These are phyloP conservation scores for Meyerozyma sp. DNA, from an alignment of 1,139 yeast species.

Conservation along the genomic window DNA sequence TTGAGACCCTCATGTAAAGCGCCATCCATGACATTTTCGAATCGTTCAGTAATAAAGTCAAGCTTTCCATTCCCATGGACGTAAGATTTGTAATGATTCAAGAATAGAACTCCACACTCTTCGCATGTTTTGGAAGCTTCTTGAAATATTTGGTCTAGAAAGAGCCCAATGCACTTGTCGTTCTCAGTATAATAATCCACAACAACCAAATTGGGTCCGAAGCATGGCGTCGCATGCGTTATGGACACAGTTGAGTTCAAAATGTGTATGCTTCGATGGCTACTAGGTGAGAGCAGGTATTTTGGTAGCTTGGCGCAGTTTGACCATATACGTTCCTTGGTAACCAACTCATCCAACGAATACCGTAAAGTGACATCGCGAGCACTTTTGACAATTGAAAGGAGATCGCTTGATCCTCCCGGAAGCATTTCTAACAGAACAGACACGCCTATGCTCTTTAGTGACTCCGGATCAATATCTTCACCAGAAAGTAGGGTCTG, in stretches of 20 bases:
- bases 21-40: conserved; percentile 49
- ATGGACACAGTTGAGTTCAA: conserved; percentile 79
- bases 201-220: conserved; percentile 79
- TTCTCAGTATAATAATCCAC: conserved; percentile 89
- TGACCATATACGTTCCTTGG: conserved; percentile 36
- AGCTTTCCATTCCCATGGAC: conserved; percentile 86
- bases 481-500: conserved; percentile 6
- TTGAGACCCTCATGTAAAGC: conserved; percentile 45
- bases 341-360: conserved; percentile 24
- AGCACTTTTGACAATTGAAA: conserved; percentile 35
- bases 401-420: conserved; percentile 29
- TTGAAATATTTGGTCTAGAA: conserved; percentile 74
- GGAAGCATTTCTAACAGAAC: conserved; percentile 18
- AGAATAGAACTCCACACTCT: conserved; percentile 70
- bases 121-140: conserved; percentile 64
- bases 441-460: conserved; percentile 20
- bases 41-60: conserved; percentile 66
- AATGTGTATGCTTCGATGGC: conserved; percentile 73
- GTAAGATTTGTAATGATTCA: conserved; percentile 80
- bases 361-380: conserved; percentile 25
- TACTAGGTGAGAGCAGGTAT: conserved; percentile 42
- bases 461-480: conserved; percentile 18
- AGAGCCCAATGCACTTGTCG: conserved; percentile 86
- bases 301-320: conserved; percentile 33
- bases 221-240: conserved; percentile 85